phyloP scores from a whole-genome alignment of 768 basidiomycete genomes.

The Pleurotus citrinopileatus region DNA sequence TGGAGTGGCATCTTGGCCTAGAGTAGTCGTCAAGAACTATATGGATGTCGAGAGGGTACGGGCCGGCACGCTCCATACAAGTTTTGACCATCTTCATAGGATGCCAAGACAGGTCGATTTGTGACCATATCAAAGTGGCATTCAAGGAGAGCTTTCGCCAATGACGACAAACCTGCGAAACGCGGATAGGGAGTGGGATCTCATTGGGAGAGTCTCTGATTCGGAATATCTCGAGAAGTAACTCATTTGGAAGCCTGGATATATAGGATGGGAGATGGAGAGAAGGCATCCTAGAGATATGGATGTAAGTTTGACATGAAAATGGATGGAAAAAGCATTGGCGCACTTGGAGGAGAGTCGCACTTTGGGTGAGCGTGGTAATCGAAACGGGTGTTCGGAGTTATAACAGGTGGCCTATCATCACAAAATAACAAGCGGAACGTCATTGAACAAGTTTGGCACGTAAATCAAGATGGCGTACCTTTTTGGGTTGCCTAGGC shows the following conservation, averaged over 20 bases:
- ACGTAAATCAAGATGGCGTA: neutral
- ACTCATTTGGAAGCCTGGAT: conserved; percentile 1
- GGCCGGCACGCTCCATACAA: conserved; percentile 3
- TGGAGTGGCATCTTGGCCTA: conserved; percentile 1
- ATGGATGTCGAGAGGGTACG: conserved; percentile 5
- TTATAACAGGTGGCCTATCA: neutral
- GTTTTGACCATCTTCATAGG: conserved; percentile 1
- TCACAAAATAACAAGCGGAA: neutral
- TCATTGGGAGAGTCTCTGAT: conserved; percentile 3
- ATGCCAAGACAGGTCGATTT: conserved; percentile 8
- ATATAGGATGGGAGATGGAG: neutral
- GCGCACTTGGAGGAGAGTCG: too few relatives aligned
- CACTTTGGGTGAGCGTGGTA: too few relatives aligned
- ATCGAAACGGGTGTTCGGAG: neutral
- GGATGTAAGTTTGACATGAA: neutral
- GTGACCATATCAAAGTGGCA: neutral
- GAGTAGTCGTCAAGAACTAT: conserved; percentile 8
- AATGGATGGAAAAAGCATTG: too few relatives aligned
- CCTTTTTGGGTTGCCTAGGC: neutral
- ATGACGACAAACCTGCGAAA: conserved; percentile 1
- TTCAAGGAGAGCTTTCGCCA: conserved; percentile 5
- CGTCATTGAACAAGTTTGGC: neutral
- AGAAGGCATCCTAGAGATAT: neutral
- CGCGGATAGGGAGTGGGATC: neutral
- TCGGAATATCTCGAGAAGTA: conserved; percentile 1